Evolutionary conservation across 2,329 filamentous ascomycete genomes (phyloP), one percentile per base, ranked within the genome.

Genomic region (Penicillium sp.): DNA sequence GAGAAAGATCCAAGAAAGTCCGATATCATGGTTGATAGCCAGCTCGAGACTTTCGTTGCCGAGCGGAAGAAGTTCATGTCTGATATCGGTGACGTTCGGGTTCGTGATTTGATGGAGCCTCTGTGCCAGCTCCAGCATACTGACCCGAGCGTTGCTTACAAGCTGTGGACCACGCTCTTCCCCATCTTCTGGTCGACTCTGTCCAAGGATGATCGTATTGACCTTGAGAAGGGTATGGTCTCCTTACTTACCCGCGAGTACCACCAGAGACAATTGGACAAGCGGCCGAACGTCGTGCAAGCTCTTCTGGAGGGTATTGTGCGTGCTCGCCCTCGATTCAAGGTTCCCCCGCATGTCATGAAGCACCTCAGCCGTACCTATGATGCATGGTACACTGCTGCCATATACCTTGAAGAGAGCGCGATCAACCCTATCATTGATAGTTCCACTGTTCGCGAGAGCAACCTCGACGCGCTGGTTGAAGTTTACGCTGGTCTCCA

Each of bases 321-420:
- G 13, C 88, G 87, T 64, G 86, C 92, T 2, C 89, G 82, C 74
- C 92, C 94, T 0, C 83, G 89, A 20, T 95, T 94, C 74, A 95
- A 94, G 73, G 85, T 99, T 44, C 94, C 94, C 6, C 90, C 94
- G 0, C 94, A 99, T 66, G 90, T 97, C 33, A 85, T 99, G 75
- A 99, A 99, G 68, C 97, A 92, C 63, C 82, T 95, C 50, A 92
- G 91, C 18, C 90, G 89, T 69, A 96, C 90, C 0, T 99, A 95
- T 68, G 92, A 96, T 71, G 89, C 88, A 0, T 99, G 94, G 95
- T 99, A 99, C 68, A 92, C 90, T n/a, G 90, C 90, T 13, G 81
- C 95, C 20, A 86, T 88, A 13, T 92, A 94, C 63, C 84, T 99
- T 56, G 94, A 99, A 70, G 90, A 95, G 51, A 85, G 88, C 25